Evolutionary conservation across 257 asterid species (phyloP), one percentile per base, ranked within the genome.

Genomic region (Solanum commersonii): DNA sequence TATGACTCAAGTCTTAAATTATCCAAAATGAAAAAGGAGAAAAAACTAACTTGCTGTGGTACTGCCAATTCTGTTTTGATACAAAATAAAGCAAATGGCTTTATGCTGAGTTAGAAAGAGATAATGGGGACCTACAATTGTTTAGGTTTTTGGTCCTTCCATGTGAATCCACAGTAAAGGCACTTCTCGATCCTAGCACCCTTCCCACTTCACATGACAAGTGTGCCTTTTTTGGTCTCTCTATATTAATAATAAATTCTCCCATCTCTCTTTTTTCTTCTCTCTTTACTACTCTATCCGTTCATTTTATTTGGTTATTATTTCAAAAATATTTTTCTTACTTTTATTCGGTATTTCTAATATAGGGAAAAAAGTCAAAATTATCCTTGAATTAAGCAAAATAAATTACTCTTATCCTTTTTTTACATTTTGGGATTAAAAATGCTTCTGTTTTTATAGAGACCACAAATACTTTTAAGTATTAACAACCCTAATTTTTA

Each of bases 351-450:
- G 13, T 13, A 46, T 46, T 46, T 46, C 14, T 46, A 46, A 13
- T 46, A 46, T 13, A 13, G 18, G 5, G 0, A 44, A 44, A 44
- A 44, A 5, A 14, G 20, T 46, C 6, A 46, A 46, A 46, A 46
- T 4, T 46, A 46, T 46, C 0, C 18, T 13, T 13, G 56, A 44
- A 4, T 44, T 12, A 44, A 12, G 5, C 0, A 13, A 44, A 44
- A 44, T 44, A 44, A 14, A 44, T 4, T 4, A 44, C 6, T 44
- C 13, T 13, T 44, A 44, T 1, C 3, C 1, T 52, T 0, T 0
- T 1, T 3, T 52, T 52, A 16, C 1, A 52, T 52, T 49, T 52
- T 52, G 60, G 3, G 0, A 49, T 49, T 2, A 49, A 49, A 49
- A 49, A 15, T 2, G 15, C 10, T 40, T 13, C 2, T 40, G 12